phyloP scores from a whole-genome alignment of 345 rosid species.

The Viola odorata region DNA sequence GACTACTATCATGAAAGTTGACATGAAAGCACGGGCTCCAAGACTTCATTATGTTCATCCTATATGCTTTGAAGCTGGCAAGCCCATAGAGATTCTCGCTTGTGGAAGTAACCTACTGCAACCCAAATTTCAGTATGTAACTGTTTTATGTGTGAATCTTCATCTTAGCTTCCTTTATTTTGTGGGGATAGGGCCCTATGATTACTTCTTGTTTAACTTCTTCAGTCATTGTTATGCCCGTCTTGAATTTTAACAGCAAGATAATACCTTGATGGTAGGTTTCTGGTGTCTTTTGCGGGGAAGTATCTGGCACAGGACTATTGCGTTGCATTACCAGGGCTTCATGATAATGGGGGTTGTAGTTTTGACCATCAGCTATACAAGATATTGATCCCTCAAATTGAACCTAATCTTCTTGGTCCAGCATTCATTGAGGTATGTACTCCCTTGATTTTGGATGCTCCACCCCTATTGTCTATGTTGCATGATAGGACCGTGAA shows the following conservation, averaged over 20 bases:
- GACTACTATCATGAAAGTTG: constrained; percentile 50
- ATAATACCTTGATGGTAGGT: constrained; percentile 40
- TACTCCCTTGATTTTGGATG: not conserved
- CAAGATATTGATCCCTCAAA: constrained; percentile 48
- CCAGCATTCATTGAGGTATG: constrained; percentile 94
- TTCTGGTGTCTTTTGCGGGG: constrained; percentile 84
- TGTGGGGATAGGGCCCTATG: too few species aligned
- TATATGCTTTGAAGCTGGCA: constrained; percentile 85
- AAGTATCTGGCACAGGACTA: constrained; percentile 65
- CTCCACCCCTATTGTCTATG: not conserved
- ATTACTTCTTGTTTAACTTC: not conserved
- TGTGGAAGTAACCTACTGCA: constrained; percentile 80
- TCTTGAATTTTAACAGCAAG: too few species aligned
- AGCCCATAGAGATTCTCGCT: constrained; percentile 74
- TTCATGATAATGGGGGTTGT: constrained; percentile 31
- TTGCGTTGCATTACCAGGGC: constrained; percentile 41
- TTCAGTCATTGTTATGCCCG: too few species aligned
- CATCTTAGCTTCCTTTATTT: too few species aligned
- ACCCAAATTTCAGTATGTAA: constrained; percentile 61
- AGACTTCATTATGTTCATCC: constrained; percentile 86
- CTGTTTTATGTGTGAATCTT: not conserved
- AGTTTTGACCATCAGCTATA: constrained; percentile 49
- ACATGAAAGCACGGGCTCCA: constrained; percentile 49
- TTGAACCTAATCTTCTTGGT: constrained; percentile 63
- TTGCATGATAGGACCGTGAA: too few species aligned